Conservation (phyloP, 768 basidiomycete species). For the Boletus bicolor region DNA sequence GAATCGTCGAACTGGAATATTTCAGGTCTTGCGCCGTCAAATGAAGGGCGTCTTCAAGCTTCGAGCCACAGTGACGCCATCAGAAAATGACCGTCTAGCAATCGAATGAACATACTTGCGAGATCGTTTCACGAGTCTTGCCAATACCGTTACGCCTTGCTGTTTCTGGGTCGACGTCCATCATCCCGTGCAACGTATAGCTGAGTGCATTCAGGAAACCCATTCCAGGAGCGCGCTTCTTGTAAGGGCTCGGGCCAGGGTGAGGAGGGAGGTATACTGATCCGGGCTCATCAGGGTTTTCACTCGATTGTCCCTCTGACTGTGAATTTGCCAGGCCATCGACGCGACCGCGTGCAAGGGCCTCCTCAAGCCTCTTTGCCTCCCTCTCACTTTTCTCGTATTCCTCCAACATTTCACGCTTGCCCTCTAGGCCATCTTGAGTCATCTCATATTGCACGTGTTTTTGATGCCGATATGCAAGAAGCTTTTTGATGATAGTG, state of each 20-base stretch:
- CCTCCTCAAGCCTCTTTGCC: slow-evolving; percentile 84
- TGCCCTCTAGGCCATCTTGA: slow-evolving; percentile 81
- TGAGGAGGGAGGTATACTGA: slow-evolving; percentile 67
- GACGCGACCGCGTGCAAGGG: slow-evolving; percentile 61
- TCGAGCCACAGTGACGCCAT: slow-evolving; percentile 19
- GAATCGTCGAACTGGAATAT: slow-evolving; percentile 93
- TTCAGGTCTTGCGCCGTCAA: slow-evolving; percentile 91
- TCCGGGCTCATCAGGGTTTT: slow-evolving; percentile 39
- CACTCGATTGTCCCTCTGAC: slow-evolving; percentile 33
- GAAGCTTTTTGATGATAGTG: slow-evolving; percentile 88
- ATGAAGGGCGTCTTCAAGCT: slow-evolving; percentile 96
- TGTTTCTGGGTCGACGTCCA: slow-evolving; percentile 97
- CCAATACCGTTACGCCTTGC: slow-evolving; percentile 90
- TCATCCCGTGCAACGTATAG: slow-evolving; percentile 95
- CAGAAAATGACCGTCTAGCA: slow-evolving; percentile 12
- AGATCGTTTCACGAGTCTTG: slow-evolving; percentile 91
- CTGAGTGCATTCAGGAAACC: slow-evolving; percentile 88
- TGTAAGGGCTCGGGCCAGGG: slow-evolving; percentile 71
- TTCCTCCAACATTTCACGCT: slow-evolving; percentile 81
- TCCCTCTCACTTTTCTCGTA: slow-evolving; percentile 92
- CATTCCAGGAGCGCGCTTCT: slow-evolving; percentile 69
- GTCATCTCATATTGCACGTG: slow-evolving; percentile 98
- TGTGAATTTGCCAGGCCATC: slow-evolving; percentile 24
- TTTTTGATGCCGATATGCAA: slow-evolving; percentile 95
- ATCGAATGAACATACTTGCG: slow-evolving; percentile 59